Conservation (phyloP, 441 rosid species). For the Melianthus villosus region DNA sequence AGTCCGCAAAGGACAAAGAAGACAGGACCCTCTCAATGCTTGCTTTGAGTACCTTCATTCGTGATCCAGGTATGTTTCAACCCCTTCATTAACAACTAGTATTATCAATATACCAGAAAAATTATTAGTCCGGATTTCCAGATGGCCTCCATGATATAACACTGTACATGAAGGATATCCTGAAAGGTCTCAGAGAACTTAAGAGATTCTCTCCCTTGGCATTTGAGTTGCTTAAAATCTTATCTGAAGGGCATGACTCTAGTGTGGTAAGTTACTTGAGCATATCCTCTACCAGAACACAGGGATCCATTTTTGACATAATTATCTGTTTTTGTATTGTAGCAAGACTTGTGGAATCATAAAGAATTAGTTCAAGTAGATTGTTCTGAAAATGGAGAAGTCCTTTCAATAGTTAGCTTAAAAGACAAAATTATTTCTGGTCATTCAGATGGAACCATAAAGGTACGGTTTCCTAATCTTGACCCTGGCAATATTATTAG, state of each 20-base stretch:
- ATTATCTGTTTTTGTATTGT: conserved; percentile 6
- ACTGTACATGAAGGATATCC: conserved; percentile 33
- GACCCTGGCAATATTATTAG: background rate
- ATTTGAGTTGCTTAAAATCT: conserved; percentile 38
- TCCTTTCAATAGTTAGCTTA: conserved; percentile 31
- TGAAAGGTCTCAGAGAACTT: conserved; percentile 49
- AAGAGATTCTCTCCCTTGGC: conserved; percentile 44
- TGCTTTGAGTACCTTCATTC: conserved; percentile 47
- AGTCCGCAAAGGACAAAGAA: conserved; percentile 36
- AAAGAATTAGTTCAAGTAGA: conserved; percentile 46
- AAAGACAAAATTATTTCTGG: conserved; percentile 55
- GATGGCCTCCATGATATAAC: conserved; percentile 38
- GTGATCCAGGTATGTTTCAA: conserved; percentile 34
- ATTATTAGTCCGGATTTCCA: too few relatives aligned
- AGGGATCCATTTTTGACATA: background rate
- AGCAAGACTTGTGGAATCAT: conserved; percentile 58
- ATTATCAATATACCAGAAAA: too few relatives aligned
- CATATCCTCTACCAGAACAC: conserved; percentile 1
- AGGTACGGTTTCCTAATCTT: conserved; percentile 18
- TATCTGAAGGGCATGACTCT: conserved; percentile 38
- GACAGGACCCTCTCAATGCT: conserved; percentile 46
- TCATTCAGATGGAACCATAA: conserved; percentile 66
- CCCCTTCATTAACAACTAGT: too few relatives aligned
- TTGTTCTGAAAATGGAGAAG: conserved; percentile 45
- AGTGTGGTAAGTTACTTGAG: conserved; percentile 33